phyloP scores from a whole-genome alignment of 768 basidiomycete genomes.

The Kwoniella sp. region DNA sequence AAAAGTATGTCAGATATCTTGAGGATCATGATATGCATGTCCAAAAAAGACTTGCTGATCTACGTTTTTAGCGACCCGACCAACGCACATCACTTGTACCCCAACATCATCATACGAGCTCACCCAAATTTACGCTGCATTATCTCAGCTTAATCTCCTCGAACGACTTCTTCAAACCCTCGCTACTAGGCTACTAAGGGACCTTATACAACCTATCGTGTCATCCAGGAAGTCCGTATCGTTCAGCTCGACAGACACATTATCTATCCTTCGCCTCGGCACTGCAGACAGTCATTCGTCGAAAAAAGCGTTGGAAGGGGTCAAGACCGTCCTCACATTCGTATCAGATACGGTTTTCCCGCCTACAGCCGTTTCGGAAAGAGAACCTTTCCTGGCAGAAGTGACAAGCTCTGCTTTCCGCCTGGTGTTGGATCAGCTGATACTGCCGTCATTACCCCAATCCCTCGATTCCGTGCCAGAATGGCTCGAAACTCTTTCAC shows the following conservation, averaged over 20 bases:
- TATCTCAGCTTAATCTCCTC: slow-evolving; percentile 57
- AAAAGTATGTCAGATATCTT: too few species aligned
- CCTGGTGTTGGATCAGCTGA: slow-evolving; percentile 67
- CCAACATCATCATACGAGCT: slow-evolving; percentile 26
- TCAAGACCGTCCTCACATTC: slow-evolving; percentile 67
- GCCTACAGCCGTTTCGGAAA: slow-evolving; percentile 59
- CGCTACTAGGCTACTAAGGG: slow-evolving; percentile 33
- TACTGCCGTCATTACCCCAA: slow-evolving; percentile 71
- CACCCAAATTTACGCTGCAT: slow-evolving; percentile 24
- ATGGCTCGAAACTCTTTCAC: slow-evolving; percentile 64
- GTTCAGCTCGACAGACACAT: slow-evolving; percentile 40
- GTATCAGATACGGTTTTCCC: slow-evolving; percentile 65
- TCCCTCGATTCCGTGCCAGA: slow-evolving; percentile 64
- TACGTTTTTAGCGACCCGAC: too few species aligned
- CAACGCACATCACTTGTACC: slow-evolving; percentile 1
- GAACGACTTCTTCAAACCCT: slow-evolving; percentile 26
- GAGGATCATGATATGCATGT: not conserved
- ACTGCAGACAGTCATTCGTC: slow-evolving; percentile 58
- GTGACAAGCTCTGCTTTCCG: slow-evolving; percentile 66
- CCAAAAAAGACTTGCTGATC: slow-evolving; percentile 4
- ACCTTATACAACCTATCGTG: slow-evolving; percentile 42
- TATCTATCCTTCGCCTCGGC: slow-evolving; percentile 60
- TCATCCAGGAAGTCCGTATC: not conserved
- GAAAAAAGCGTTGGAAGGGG: slow-evolving; percentile 61
- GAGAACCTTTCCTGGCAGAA: slow-evolving; percentile 61